These are phyloP conservation scores for Aschersonia sp. DNA, from an alignment of 2,329 filamentous ascomycete species.

Conservation along the genomic window DNA sequence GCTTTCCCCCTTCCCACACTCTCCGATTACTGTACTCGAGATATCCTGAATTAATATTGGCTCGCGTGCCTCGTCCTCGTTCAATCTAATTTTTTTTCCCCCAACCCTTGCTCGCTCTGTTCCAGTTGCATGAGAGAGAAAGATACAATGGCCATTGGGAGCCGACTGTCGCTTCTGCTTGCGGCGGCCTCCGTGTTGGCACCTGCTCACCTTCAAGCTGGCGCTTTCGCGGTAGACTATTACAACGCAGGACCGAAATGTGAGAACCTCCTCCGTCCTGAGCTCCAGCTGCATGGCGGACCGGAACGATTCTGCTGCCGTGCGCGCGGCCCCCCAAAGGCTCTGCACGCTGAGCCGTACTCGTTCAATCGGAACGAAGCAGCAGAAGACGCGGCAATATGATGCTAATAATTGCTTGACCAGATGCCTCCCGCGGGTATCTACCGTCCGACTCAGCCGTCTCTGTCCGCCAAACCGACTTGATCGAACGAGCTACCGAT, in stretches of 20 bases:
- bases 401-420: neutral
- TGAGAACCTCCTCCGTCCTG: neutral
- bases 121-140: neutral
- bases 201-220: neutral
- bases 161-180: constrained; percentile 7
- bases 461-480: constrained; percentile 1
- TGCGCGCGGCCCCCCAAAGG: too few relatives aligned
- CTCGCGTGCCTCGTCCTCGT: too few relatives aligned
- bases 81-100: neutral
- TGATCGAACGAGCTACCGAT: constrained; percentile 13
- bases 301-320: too few relatives aligned
- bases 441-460: neutral
- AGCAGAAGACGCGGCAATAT: too few relatives aligned
- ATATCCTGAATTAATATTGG: neutral
- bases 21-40: neutral
- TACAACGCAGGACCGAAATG: constrained; percentile 4
- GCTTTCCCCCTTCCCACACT: neutral
- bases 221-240: constrained; percentile 2
- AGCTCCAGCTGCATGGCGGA: neutral
- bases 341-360: too few relatives aligned
- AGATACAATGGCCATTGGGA: constrained; percentile 2
- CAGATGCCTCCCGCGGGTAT: neutral
- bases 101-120: neutral
- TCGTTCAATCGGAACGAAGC: too few relatives aligned
- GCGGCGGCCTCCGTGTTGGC: constrained; percentile 4